A percentile compares a stretch with the other conserved stretches of the same genome.
phyloP scores from a whole-genome alignment of 2,329 filamentous ascomycete species.

The Alternaria brassicicola region DNA sequence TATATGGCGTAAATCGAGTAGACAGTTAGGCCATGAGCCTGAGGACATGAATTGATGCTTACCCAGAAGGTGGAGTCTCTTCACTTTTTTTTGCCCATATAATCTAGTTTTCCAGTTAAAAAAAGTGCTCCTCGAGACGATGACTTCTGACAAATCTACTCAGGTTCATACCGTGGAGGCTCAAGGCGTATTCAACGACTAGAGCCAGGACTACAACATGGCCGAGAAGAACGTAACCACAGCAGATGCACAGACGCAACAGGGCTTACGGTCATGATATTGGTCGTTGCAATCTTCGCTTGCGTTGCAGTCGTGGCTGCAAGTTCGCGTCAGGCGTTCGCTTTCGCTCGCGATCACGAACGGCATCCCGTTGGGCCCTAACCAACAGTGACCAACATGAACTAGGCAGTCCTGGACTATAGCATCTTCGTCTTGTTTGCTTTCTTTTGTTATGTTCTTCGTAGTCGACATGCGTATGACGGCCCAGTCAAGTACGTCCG shows the following conservation, averaged over 20 bases:
- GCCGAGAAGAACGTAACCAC: constrained; percentile 24
- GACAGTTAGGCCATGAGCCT: background rate
- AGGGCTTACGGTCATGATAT: constrained; percentile 27
- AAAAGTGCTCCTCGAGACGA: background rate
- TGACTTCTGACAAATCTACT: background rate
- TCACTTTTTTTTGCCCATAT: no score
- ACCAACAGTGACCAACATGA: constrained; percentile 55
- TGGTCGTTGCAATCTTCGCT: constrained; percentile 26
- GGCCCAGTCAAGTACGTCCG: constrained; percentile 28
- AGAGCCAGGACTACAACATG: background rate
- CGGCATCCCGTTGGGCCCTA: constrained; percentile 42
- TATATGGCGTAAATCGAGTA: background rate
- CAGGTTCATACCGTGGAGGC: background rate
- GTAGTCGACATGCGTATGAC: constrained; percentile 49
- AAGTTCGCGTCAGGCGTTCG: constrained; percentile 36
- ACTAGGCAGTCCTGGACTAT: constrained; percentile 54
- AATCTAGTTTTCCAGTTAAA: background rate
- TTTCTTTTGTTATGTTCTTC: constrained; percentile 49
- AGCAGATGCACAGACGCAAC: constrained; percentile 25
- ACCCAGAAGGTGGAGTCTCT: background rate
- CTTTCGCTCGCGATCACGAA: constrained; percentile 40
- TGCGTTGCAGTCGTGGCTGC: constrained; percentile 32
- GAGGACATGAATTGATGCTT: background rate
- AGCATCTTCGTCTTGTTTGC: constrained; percentile 51
- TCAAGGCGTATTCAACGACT: background rate